phyloP scores from a whole-genome alignment of 75 land plant species.

The Ceratopteris richardii region DNA sequence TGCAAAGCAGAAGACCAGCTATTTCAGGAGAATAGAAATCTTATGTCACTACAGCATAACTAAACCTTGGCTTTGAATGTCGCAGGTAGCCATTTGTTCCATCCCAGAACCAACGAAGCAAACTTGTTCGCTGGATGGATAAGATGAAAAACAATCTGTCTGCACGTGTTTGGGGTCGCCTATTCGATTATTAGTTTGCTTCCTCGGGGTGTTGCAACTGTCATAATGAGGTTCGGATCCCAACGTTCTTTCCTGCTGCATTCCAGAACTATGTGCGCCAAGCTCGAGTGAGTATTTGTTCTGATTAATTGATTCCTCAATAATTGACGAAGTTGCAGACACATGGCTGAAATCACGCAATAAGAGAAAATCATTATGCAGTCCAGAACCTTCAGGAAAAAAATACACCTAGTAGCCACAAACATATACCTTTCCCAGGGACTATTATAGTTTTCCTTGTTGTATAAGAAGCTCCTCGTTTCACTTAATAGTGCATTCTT shows the following conservation, averaged over 20 bases:
- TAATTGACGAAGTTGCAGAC: neutral
- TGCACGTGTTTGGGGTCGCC: neutral
- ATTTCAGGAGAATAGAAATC: no score
- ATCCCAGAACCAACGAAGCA: no score
- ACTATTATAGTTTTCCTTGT: conserved; percentile 1
- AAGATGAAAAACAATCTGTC: neutral
- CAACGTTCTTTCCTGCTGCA: conserved; percentile 1
- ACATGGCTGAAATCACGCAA: neutral
- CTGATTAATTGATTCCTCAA: neutral
- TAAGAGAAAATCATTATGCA: no score
- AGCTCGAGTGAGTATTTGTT: neutral
- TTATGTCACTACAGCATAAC: no score
- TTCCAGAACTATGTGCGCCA: neutral
- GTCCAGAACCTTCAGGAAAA: no score
- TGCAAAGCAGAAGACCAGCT: no score
- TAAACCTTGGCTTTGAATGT: no score
- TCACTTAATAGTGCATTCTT: neutral
- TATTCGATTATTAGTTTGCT: neutral
- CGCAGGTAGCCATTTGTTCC: no score
- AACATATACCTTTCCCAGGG: neutral
- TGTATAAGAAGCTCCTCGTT: neutral
- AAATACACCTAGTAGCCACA: neutral
- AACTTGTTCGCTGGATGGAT: neutral
- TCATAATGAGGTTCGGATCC: neutral
- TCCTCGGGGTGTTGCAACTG: neutral